Percentiles rank a stretch among this genome's conserved stretches.
phyloP scores from a whole-genome alignment of 2,329 filamentous ascomycete genomes.

The Dactylellina sp. region DNA sequence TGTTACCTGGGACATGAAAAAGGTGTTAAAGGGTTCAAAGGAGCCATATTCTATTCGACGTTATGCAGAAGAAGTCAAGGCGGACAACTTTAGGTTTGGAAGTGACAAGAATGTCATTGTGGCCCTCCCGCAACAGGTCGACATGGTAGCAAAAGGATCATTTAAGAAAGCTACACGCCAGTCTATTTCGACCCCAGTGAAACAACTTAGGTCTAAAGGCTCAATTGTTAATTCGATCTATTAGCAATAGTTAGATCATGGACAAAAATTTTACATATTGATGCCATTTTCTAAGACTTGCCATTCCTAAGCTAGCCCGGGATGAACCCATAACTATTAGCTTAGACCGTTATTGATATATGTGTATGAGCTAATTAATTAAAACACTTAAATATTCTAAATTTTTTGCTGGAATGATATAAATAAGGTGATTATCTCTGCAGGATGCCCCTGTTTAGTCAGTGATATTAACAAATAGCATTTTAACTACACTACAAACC shows the following conservation, averaged over 20 bases:
- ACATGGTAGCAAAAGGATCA: slow-evolving; percentile 90
- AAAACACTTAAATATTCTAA: too few relatives aligned
- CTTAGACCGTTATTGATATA: too few relatives aligned
- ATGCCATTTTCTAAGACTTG: too few relatives aligned
- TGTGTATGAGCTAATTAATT: too few relatives aligned
- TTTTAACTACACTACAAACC: too few relatives aligned
- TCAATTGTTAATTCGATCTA: slow-evolving; percentile 60
- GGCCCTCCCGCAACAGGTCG: slow-evolving; percentile 94
- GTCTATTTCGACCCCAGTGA: slow-evolving; percentile 78
- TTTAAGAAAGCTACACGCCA: slow-evolving; percentile 90
- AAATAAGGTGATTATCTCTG: too few relatives aligned
- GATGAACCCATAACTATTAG: too few relatives aligned
- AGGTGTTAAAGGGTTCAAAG: slow-evolving; percentile 81
- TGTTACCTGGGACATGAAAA: slow-evolving; percentile 94
- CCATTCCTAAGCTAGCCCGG: too few relatives aligned
- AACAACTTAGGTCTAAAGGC: slow-evolving; percentile 57
- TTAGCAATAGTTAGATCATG: slow-evolving; percentile 49
- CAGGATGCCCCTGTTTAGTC: too few relatives aligned
- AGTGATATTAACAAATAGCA: too few relatives aligned
- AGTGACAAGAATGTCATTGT: slow-evolving; percentile 99
- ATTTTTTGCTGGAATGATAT: too few relatives aligned
- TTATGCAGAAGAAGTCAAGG: slow-evolving; percentile 94
- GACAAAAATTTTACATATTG: slow-evolving; percentile 37
- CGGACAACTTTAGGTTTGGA: slow-evolving; percentile 97
- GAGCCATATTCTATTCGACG: slow-evolving; percentile 97